These are phyloP conservation scores for Aspergillus intermedius DNA, from an alignment of 2,329 filamentous ascomycete genomes.

Conservation along the genomic window DNA sequence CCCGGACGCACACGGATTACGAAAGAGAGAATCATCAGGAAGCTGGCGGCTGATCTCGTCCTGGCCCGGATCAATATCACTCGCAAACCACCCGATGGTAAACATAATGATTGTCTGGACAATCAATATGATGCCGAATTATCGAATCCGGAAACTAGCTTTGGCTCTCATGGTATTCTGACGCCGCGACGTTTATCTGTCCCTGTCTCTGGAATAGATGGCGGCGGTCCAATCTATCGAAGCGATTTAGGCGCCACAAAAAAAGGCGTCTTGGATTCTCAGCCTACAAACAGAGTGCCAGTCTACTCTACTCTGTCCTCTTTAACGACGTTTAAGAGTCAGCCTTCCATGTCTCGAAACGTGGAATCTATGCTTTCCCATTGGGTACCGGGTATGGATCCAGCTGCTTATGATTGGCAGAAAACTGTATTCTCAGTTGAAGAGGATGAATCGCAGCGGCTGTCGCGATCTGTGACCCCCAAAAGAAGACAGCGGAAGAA, in stretches of 20 bases:
- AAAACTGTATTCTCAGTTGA: conserved; percentile 14
- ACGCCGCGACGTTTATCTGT: not conserved
- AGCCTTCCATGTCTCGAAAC: conserved; percentile 15
- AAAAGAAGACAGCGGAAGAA: conserved; percentile 22
- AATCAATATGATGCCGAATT: not conserved
- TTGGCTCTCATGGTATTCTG: not conserved
- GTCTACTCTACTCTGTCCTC: conserved; percentile 19
- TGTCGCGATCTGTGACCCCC: conserved; percentile 10
- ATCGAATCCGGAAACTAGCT: not conserved
- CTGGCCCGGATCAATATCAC: conserved; percentile 25
- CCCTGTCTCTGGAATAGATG: not conserved
- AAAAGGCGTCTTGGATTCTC: not conserved
- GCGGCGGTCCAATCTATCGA: not conserved
- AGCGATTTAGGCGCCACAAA: not conserved
- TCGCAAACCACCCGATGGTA: conserved; percentile 5
- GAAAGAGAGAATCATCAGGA: conserved; percentile 34
- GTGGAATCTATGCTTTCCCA: conserved; percentile 28
- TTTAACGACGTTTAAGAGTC: conserved; percentile 22
- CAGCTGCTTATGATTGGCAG: conserved; percentile 30
- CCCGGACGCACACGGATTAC: conserved; percentile 30
- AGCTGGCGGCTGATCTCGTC: conserved; percentile 30
- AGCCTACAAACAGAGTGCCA: not conserved
- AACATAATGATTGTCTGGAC: not conserved
- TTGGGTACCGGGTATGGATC: conserved; percentile 29
- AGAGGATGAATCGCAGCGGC: conserved; percentile 14